phyloP scores from a whole-genome alignment of 306 rosid species.

The Albizia julibrissin region DNA sequence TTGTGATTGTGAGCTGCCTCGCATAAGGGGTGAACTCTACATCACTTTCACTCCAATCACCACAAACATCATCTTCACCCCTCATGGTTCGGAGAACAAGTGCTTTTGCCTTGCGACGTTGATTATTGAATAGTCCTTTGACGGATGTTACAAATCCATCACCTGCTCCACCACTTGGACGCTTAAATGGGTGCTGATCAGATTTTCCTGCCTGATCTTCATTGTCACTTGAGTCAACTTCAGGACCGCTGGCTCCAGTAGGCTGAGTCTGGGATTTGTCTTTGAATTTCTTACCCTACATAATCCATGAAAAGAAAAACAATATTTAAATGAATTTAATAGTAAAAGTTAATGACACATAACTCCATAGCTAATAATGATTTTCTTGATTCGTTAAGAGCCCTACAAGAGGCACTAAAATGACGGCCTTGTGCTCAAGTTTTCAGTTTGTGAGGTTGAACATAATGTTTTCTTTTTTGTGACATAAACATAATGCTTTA shows the following conservation, averaged over 20 bases:
- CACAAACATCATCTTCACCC: slow-evolving; percentile 78
- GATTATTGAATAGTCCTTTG: slow-evolving; percentile 76
- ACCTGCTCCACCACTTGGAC: slow-evolving; percentile 92
- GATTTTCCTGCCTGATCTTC: slow-evolving; percentile 73
- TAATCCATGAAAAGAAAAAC: slow-evolving; percentile 26
- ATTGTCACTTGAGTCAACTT: slow-evolving; percentile 64
- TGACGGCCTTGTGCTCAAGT: background rate
- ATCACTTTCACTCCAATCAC: slow-evolving; percentile 80
- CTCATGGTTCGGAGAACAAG: slow-evolving; percentile 79
- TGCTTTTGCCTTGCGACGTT: slow-evolving; percentile 89
- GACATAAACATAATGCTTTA: background rate
- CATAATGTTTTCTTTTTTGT: background rate
- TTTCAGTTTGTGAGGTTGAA: background rate
- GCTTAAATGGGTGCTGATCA: slow-evolving; percentile 73
- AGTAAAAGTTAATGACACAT: slow-evolving; percentile 22
- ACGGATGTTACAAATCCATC: slow-evolving; percentile 96
- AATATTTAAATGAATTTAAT: slow-evolving; percentile 14
- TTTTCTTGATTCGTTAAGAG: slow-evolving; percentile 19
- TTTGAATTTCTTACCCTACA: slow-evolving; percentile 88
- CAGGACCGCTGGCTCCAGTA: slow-evolving; percentile 49
- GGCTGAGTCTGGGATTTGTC: slow-evolving; percentile 71
- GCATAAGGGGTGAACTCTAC: slow-evolving; percentile 69
- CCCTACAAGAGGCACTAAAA: slow-evolving; percentile 16
- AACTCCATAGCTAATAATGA: slow-evolving; percentile 19
- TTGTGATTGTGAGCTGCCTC: slow-evolving; percentile 79